Percentiles rank a stretch among this genome's conserved stretches.
Conservation (phyloP, 106 monocot species). For the Acorus gramineus region DNA sequence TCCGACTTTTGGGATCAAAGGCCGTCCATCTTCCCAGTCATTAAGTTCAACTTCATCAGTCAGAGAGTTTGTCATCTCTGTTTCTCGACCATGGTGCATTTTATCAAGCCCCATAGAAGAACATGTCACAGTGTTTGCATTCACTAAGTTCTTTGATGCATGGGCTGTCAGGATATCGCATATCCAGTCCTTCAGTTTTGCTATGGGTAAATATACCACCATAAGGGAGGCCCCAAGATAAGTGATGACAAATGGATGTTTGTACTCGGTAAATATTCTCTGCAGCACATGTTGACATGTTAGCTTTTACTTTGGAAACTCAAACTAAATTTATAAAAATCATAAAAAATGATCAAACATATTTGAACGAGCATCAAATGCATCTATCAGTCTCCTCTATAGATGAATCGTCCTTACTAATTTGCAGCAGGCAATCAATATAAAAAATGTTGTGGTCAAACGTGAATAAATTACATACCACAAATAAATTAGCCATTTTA, state of each 20-base stretch:
- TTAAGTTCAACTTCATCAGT: neutral
- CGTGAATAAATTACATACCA: no score
- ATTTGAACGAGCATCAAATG: no score
- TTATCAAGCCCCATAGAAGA: neutral
- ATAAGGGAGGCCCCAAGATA: slow-evolving; percentile 3
- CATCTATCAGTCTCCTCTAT: no score
- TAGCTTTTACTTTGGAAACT: no score
- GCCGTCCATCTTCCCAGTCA: slow-evolving; percentile 3
- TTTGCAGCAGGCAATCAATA: no score
- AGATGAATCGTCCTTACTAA: no score
- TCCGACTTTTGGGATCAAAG: neutral
- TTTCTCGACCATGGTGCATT: neutral
- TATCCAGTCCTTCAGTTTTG: slow-evolving; percentile 1
- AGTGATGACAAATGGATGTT: slow-evolving; percentile 5
- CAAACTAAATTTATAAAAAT: no score
- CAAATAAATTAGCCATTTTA: no score
- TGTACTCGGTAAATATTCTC: slow-evolving; percentile 9
- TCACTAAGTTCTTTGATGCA: neutral
- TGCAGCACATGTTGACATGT: neutral
- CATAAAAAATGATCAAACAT: no score
- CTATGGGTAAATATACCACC: slow-evolving; percentile 7
- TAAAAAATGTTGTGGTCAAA: no score
- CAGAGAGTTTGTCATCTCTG: slow-evolving; percentile 3
- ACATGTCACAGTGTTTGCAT: neutral
- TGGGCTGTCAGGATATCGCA: neutral